phyloP scores from a whole-genome alignment of 306 rosid genomes.

The Gleditsia sinensis region DNA sequence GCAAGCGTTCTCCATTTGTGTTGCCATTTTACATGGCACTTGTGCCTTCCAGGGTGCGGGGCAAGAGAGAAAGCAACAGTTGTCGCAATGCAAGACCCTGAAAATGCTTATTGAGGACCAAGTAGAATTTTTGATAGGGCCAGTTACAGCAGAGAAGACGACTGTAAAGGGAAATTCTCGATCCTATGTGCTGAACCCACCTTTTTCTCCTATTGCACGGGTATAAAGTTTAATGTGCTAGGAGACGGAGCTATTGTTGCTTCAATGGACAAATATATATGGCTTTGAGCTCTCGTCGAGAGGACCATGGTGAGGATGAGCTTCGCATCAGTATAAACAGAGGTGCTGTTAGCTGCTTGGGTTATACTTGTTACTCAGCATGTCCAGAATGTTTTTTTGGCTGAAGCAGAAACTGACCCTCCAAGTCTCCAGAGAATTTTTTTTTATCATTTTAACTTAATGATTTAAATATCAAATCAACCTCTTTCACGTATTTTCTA shows the following conservation, averaged over 20 bases:
- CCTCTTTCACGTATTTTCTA: too few relatives aligned
- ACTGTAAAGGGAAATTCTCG: slow-evolving; percentile 56
- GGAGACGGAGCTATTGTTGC: slow-evolving; percentile 1
- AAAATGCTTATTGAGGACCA: slow-evolving; percentile 80
- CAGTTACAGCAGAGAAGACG: slow-evolving; percentile 57
- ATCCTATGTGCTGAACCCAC: slow-evolving; percentile 66
- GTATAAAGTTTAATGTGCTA: slow-evolving; percentile 43
- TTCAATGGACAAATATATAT: slow-evolving; percentile 7
- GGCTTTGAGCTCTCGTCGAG: not conserved
- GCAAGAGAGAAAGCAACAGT: slow-evolving; percentile 47
- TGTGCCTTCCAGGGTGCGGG: slow-evolving; percentile 40
- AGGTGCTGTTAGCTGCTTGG: too few relatives aligned
- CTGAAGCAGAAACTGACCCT: slow-evolving; percentile 21
- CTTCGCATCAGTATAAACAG: too few relatives aligned
- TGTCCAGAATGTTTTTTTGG: not conserved
- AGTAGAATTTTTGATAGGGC: slow-evolving; percentile 57
- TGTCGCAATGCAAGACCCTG: slow-evolving; percentile 56
- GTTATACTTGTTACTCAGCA: too few relatives aligned
- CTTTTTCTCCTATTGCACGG: slow-evolving; percentile 85
- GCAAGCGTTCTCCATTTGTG: slow-evolving; percentile 90
- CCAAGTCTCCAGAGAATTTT: not conserved
- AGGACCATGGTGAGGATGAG: slow-evolving; percentile 24
- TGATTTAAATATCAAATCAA: too few relatives aligned
- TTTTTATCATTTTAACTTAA: too few relatives aligned
- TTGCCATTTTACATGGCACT: slow-evolving; percentile 81